These are phyloP conservation scores for Phytophthora tentaculata DNA, from an alignment of 352 stramenopile genomes.

Conservation along the genomic window DNA sequence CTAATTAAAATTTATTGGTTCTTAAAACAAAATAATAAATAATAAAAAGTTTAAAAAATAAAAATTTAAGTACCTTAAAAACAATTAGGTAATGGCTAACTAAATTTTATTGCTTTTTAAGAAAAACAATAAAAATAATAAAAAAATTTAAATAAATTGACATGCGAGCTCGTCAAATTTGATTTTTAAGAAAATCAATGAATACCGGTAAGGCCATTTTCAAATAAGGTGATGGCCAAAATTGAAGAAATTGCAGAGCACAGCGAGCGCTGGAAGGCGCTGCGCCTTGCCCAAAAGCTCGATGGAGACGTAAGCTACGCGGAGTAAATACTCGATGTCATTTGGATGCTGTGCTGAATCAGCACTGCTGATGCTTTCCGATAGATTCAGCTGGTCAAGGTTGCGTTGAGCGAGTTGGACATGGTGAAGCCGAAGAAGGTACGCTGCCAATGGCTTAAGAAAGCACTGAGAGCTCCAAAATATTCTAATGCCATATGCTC, in stretches of 20 bases:
- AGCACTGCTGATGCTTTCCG: slow-evolving; percentile 3
- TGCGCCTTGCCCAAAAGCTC: slow-evolving; percentile 47
- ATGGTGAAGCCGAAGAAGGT: slow-evolving; percentile 77
- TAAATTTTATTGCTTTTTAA: too few species aligned
- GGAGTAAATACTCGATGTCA: neutral
- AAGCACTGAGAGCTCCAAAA: neutral
- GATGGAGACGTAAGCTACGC: slow-evolving; percentile 40
- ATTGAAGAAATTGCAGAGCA: slow-evolving; percentile 45
- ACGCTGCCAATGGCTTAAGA: neutral
- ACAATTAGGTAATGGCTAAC: too few species aligned
- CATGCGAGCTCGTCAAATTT: too few species aligned
- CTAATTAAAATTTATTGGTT: too few species aligned
- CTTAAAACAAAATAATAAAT: too few species aligned
- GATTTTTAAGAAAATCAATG: too few species aligned
- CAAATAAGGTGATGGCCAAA: slow-evolving; percentile 25
- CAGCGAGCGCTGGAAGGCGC: slow-evolving; percentile 56
- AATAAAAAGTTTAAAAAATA: too few species aligned
- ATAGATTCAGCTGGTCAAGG: slow-evolving; percentile 82
- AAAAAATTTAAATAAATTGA: too few species aligned
- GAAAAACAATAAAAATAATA: too few species aligned
- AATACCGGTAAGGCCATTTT: too few species aligned
- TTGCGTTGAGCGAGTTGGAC: slow-evolving; percentile 77
- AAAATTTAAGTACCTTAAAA: too few species aligned
- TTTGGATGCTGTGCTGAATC: neutral
- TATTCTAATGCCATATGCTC: too few species aligned